A percentile compares a stretch with the other conserved stretches of the same genome.
Conservation (phyloP, 1,139 yeast species). For the Ogataea hybrid region DNA sequence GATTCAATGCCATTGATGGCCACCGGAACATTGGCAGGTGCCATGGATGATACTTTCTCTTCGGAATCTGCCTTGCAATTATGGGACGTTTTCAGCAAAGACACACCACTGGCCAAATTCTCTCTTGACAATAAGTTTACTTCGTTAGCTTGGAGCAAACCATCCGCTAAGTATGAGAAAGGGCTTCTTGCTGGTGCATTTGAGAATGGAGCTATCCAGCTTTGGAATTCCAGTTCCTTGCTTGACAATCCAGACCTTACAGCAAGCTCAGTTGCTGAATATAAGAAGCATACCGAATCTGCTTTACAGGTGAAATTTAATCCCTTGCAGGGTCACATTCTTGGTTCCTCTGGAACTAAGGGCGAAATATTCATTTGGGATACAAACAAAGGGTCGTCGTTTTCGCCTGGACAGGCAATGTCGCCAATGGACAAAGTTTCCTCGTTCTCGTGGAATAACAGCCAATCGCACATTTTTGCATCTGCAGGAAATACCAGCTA, state of each 20-base stretch:
- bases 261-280: slow-evolving; percentile 46
- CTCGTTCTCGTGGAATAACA: slow-evolving; percentile 86
- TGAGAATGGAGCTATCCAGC: slow-evolving; percentile 76
- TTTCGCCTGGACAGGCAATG: slow-evolving; percentile 74
- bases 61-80: slow-evolving; percentile 74
- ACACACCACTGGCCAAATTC: slow-evolving; percentile 48
- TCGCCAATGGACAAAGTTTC: slow-evolving; percentile 82
- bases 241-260: slow-evolving; percentile 34
- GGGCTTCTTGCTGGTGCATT: slow-evolving; percentile 86
- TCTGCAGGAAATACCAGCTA: slow-evolving; percentile 80
- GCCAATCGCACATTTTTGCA: slow-evolving; percentile 85
- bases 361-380: slow-evolving; percentile 95
- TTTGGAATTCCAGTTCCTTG: slow-evolving; percentile 64
- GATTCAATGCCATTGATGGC: slow-evolving; percentile 74
- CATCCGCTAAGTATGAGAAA: slow-evolving; percentile 45
- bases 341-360: slow-evolving; percentile 84
- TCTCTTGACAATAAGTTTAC: slow-evolving; percentile 64
- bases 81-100: slow-evolving; percentile 62
- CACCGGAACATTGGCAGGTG: slow-evolving; percentile 93
- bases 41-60: slow-evolving; percentile 84
- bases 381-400: slow-evolving; percentile 61
- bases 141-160: slow-evolving; percentile 83
- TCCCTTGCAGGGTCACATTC: slow-evolving; percentile 64
- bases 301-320: slow-evolving; percentile 78
- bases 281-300: slow-evolving; percentile 64